phyloP scores from a whole-genome alignment of 768 basidiomycete genomes.

The Hypsizygus marmoreus region DNA sequence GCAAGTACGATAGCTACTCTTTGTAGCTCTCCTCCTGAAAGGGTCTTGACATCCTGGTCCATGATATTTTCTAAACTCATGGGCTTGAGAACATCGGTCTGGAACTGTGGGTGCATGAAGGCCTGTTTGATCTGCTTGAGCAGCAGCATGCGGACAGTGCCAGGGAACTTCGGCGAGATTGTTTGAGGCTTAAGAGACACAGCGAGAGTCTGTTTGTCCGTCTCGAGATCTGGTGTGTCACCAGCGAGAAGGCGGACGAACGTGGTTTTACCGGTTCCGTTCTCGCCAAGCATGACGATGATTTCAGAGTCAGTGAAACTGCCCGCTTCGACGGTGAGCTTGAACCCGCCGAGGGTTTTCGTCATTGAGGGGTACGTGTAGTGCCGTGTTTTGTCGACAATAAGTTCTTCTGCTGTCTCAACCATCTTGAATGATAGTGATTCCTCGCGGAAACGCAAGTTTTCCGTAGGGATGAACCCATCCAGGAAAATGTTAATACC shows the following conservation, averaged over 20 bases:
- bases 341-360: conserved; percentile 95
- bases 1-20: conserved; percentile 95
- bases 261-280: conserved; percentile 98
- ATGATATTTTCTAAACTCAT: conserved; percentile 94
- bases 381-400: conserved; percentile 84
- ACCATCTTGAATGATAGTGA: conserved; percentile 96
- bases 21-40: conserved; percentile 98
- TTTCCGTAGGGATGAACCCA: conserved; percentile 98
- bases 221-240: conserved; percentile 84
- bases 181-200: conserved; percentile 99
- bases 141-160: conserved; percentile 93
- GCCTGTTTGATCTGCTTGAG: conserved; percentile 92
- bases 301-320: conserved; percentile 99
- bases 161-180: conserved; percentile 96
- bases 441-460: conserved; percentile 96
- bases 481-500: conserved; percentile 99
- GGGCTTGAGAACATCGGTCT: conserved; percentile 95
- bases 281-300: conserved; percentile 98
- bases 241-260: conserved; percentile 95
- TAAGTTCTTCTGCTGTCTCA: conserved; percentile 90
- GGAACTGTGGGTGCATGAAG: conserved; percentile 99
- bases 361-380: conserved; percentile 95
- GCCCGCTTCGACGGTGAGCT: conserved; percentile 88
- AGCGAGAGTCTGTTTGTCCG: conserved; percentile 75
- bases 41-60: conserved; percentile 97